Base-by-base conservation (phyloP, 345 rosid genomes). In the Salix koriyanagi region DNA sequence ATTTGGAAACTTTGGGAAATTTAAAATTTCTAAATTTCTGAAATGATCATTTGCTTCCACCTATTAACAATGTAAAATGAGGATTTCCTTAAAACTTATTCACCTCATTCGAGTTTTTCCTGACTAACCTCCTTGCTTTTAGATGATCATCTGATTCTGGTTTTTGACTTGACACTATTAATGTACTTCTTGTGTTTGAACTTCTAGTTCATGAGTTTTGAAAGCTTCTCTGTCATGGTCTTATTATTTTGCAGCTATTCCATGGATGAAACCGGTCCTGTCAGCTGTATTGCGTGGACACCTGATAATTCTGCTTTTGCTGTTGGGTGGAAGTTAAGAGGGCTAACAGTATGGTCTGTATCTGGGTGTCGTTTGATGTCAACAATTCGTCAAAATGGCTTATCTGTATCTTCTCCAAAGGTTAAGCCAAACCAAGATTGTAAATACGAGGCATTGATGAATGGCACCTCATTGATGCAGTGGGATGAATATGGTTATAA, bases 361-460 rank as follows among this genome's bases (percentile, higher is more conserved):
- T 93, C 99, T 76, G 99, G 99, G 67, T 96, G 98, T 85, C 91
- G 99, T 71, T 87, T 96, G 73, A 96, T 96, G 99, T 96, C 98
- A 67, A 96, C 99, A 30, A 85, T 96, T 78, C 96, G 98, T 74
- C 99, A 96, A 87, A 84, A 90, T 84, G 94, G 98, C 79, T 83
- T 92, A 79, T 91, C 97, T 87, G 86, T 82, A 67, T 90, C 98
- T 77, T 91, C 99, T 77, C 97, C 98, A 28, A 77, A 77, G 74
- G 83, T 81, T 66, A 93, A 91, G 88, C 86, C 84, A 72, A 91
- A 85, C 79, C 97, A 88, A 80, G 99, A 93, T 68, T 81, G 84
- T 83, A 92, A 90, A 81, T 86, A 84, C 69, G 99, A 96, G 87
- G 96, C 99, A 4, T 77, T 96, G 84, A 88, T 93, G 88, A 81